Conservation (phyloP, 371 early-diverging fungal genomes). For the Lichtheimia corymbifera region DNA sequence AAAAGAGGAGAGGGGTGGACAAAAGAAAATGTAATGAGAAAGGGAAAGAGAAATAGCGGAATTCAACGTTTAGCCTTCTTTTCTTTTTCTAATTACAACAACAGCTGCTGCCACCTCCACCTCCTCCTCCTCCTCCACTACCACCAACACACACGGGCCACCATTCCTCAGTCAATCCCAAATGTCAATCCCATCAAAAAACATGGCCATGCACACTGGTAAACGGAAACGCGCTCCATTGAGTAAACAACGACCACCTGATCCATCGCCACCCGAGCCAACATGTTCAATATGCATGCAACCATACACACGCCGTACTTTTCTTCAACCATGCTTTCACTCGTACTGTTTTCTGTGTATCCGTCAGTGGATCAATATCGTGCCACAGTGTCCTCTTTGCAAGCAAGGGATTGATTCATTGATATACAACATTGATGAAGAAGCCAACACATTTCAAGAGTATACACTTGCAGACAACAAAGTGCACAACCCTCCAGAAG, state of each 20-base stretch:
- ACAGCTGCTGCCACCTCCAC: too few species aligned
- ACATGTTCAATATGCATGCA: constrained; percentile 66
- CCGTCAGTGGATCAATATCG: constrained; percentile 58
- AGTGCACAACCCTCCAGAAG: constrained; percentile 32
- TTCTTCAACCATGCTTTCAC: constrained; percentile 62
- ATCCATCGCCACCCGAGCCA: constrained; percentile 1
- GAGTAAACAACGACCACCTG: not conserved
- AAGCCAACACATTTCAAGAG: constrained; percentile 37
- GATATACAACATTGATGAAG: constrained; percentile 43
- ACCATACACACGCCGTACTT: constrained; percentile 44
- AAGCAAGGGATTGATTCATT: constrained; percentile 36
- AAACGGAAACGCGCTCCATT: not conserved
- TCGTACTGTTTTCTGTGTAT: constrained; percentile 66
- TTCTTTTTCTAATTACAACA: not conserved
- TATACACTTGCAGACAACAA: constrained; percentile 33
- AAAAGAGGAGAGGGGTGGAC: constrained; percentile 4
- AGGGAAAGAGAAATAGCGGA: constrained; percentile 9
- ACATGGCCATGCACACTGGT: too few species aligned
- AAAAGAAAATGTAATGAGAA: not conserved
- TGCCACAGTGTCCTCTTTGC: constrained; percentile 61
- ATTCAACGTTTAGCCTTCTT: not conserved
- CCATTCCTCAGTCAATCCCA: too few species aligned
- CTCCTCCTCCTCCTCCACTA: too few species aligned
- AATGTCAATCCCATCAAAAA: too few species aligned
- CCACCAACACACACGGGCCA: too few species aligned